Evolutionary conservation across 2,329 filamentous ascomycete genomes (phyloP).

Genomic region (Aureobasidium sp.): DNA sequence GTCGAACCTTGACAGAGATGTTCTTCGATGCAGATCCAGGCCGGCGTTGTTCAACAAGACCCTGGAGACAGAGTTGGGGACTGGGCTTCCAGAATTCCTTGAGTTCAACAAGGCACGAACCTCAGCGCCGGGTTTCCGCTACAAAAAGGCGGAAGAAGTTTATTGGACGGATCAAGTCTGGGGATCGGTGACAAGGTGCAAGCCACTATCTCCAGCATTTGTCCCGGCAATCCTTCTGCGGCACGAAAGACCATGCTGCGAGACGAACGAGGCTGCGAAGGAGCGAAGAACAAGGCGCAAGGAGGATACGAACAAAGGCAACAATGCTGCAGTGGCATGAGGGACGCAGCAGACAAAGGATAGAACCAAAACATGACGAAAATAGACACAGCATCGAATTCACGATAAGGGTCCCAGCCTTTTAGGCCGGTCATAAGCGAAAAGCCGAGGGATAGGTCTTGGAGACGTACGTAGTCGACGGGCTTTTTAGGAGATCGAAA

Average conservation of each 20-base stretch:
- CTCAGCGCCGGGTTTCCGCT: constrained; percentile 4
- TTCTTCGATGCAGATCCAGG: not conserved
- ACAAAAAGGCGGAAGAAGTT: constrained; percentile 7
- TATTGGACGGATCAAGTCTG: constrained; percentile 16
- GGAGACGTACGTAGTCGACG: constrained; percentile 6
- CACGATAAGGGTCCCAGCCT: constrained; percentile 8
- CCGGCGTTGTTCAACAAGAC: constrained; percentile 4
- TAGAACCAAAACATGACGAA: not conserved
- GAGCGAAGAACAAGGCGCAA: not conserved
- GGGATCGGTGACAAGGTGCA: constrained; percentile 10
- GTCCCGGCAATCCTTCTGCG: not conserved
- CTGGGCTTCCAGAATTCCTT: constrained; percentile 7
- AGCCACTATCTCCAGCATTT: constrained; percentile 13
- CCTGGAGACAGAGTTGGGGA: constrained; percentile 2
- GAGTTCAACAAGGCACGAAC: constrained; percentile 8
- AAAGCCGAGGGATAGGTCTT: constrained; percentile 9
- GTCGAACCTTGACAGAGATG: not conserved
- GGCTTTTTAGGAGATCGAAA: constrained; percentile 12
- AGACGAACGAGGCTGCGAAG: not conserved
- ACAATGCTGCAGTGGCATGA: not conserved
- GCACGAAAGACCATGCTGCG: not conserved
- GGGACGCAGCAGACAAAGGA: not conserved
- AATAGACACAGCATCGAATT: constrained; percentile 6
- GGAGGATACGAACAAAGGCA: not conserved
- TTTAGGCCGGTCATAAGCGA: constrained; percentile 15